Base-by-base conservation (phyloP, 306 rosid species). In the Malus sieversii region DNA sequence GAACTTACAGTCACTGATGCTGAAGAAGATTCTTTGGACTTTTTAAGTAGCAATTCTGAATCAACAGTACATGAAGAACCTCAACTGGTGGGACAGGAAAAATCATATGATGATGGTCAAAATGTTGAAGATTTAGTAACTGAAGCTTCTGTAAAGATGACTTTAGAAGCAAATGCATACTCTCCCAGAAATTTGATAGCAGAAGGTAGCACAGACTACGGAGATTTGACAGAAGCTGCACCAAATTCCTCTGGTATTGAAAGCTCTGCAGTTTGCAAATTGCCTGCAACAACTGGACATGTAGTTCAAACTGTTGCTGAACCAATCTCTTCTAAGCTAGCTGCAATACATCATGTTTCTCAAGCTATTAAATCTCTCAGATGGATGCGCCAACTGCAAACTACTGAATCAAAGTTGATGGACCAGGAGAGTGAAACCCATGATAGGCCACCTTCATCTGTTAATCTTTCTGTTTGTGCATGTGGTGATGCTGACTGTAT, bases 321-420 rank as follows among this genome's bases (percentile, higher is more conserved):
- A 87, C 98, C 97, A 78, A 87, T 94, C 78, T 94, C 97, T 68
- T 87, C 97, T 12, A 94, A 90, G 85, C 84, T 94, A 60, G 96
- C 97, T 62, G 98, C 98, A 22, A 90, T 94, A 70, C 98, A 94
- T 85, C 98, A 94, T 83, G 95, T 94, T 83, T 94, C 97, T 74
- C 98, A 90, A 85, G 98, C 98, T 70, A 94, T 94, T 68, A 94
- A 94, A 84, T 94, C 98, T 82, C 88, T 94, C 67, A 85, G 96
- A 82, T 88, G 93, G 97, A 88, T 88, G 95, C 94, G 97, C 73
- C 93, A 90, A 85, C 88, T 90, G 76, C 98, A 92, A 78, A 86
- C 88, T 80, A 60, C 85, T 69, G 97, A 94, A 77, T 78, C 89
- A 25, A 87, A 84, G 82, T 76, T 77, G 59, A 79, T 79, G 84